Conservation (phyloP, 2,329 filamentous ascomycete genomes). For the Pseudocercospora fuligena region DNA sequence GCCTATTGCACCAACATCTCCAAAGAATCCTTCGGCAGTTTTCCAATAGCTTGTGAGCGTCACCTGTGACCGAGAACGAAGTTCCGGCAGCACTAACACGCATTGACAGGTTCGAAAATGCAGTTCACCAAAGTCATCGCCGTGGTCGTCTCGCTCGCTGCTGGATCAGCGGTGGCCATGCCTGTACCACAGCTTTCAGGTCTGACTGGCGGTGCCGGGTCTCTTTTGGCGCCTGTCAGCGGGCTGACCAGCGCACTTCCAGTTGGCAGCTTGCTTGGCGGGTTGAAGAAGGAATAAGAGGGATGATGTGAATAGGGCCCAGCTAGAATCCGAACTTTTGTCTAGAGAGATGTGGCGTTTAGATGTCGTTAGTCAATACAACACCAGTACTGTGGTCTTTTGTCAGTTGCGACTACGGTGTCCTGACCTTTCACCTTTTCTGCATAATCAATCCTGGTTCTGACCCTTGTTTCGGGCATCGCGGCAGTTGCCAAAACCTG, state of each 20-base stretch:
- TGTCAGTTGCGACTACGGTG: background rate
- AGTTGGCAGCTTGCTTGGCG: background rate
- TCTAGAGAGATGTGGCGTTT: background rate
- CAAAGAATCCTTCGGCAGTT: slow-evolving; percentile 3
- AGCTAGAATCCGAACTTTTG: too few relatives aligned
- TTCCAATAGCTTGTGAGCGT: background rate
- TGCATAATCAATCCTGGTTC: background rate
- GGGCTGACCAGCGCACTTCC: background rate
- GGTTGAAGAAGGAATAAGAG: background rate
- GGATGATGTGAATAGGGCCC: background rate
- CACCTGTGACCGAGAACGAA: background rate
- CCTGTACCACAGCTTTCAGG: background rate
- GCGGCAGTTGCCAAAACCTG: background rate
- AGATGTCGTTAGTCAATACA: background rate
- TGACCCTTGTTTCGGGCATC: background rate
- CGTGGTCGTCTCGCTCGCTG: slow-evolving; percentile 20
- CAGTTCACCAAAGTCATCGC: slow-evolving; percentile 5
- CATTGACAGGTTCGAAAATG: background rate
- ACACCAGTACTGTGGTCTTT: background rate
- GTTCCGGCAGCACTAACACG: background rate
- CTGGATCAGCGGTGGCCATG: background rate
- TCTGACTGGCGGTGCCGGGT: background rate
- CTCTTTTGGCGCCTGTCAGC: background rate
- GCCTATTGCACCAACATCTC: slow-evolving; percentile 4
- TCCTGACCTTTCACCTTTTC: background rate